phyloP scores from a whole-genome alignment of 768 basidiomycete species.

The Podaxis pistillaris region DNA sequence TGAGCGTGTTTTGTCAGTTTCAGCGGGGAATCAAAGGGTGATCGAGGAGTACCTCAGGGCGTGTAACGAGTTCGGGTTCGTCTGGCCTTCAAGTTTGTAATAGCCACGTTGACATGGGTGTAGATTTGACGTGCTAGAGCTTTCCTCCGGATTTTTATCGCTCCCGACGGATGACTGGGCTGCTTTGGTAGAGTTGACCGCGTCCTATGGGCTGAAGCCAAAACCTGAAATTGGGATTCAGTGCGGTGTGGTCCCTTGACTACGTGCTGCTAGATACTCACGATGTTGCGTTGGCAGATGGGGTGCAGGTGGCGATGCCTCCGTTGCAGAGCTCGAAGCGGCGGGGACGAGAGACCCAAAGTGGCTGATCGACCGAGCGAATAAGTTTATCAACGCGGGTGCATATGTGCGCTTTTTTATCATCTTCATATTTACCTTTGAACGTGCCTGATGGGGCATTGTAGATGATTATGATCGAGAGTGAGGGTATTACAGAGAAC shows the following conservation, averaged over 20 bases:
- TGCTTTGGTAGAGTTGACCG: constrained; percentile 36
- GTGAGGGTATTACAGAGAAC: constrained; percentile 47
- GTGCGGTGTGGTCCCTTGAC: constrained; percentile 10
- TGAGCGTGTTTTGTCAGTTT: constrained; percentile 34
- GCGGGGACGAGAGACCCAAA: constrained; percentile 38
- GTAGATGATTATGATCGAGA: constrained; percentile 44
- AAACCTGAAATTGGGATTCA: constrained; percentile 47
- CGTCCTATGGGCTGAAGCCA: constrained; percentile 36
- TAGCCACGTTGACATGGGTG: not conserved
- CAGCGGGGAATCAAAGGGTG: constrained; percentile 28
- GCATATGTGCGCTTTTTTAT: constrained; percentile 25
- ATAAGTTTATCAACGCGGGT: constrained; percentile 38
- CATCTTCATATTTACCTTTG: not conserved
- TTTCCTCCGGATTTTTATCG: constrained; percentile 45
- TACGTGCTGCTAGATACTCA: not conserved
- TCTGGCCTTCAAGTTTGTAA: not conserved
- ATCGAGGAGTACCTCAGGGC: constrained; percentile 34
- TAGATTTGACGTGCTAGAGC: constrained; percentile 44
- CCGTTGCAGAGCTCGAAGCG: constrained; percentile 35
- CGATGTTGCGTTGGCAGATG: constrained; percentile 20
- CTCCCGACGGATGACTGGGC: constrained; percentile 44
- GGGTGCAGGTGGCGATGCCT: constrained; percentile 44
- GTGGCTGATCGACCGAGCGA: constrained; percentile 40
- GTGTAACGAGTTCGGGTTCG: constrained; percentile 36
- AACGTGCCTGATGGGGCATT: not conserved